Evolutionary conservation across 768 basidiomycete species (phyloP).

Genomic region (Cystobasidium tubakii): DNA sequence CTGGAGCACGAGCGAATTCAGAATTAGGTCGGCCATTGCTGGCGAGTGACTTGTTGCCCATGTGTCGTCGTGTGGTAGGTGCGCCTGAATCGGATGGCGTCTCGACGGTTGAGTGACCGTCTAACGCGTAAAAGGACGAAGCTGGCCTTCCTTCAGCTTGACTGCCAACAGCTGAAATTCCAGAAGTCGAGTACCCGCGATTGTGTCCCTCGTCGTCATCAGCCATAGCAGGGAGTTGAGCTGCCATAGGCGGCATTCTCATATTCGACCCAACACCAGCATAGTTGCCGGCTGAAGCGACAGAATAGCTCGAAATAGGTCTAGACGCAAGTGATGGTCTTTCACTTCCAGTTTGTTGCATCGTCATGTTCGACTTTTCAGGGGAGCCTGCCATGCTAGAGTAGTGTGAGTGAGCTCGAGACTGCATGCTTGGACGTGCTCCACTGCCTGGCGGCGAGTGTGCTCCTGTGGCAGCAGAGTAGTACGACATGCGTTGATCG

Average conservation of each 20-base stretch:
- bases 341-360: neutral
- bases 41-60: neutral
- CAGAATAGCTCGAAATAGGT: slow-evolving; percentile 11
- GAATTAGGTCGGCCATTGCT: slow-evolving; percentile 1
- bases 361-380: neutral
- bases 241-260: slow-evolving; percentile 9
- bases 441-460: neutral
- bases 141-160: neutral
- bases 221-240: neutral
- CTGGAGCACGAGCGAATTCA: neutral
- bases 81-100: neutral
- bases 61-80: neutral
- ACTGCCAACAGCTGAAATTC: neutral
- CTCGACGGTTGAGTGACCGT: slow-evolving; percentile 22
- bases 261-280: slow-evolving; percentile 25
- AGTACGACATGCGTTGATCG: slow-evolving; percentile 26
- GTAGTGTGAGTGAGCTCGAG: neutral
- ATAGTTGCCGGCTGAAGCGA: slow-evolving; percentile 19
- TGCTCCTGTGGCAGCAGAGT: neutral
- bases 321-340: slow-evolving; percentile 13
- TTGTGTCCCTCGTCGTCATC: neutral
- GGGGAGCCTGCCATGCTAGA: neutral
- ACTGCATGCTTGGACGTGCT: slow-evolving; percentile 5
- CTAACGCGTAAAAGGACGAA: slow-evolving; percentile 32
- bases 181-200: slow-evolving; percentile 10